These are phyloP conservation scores for Fusarium circinatum DNA, from an alignment of 2,329 filamentous ascomycete genomes.

Conservation along the genomic window DNA sequence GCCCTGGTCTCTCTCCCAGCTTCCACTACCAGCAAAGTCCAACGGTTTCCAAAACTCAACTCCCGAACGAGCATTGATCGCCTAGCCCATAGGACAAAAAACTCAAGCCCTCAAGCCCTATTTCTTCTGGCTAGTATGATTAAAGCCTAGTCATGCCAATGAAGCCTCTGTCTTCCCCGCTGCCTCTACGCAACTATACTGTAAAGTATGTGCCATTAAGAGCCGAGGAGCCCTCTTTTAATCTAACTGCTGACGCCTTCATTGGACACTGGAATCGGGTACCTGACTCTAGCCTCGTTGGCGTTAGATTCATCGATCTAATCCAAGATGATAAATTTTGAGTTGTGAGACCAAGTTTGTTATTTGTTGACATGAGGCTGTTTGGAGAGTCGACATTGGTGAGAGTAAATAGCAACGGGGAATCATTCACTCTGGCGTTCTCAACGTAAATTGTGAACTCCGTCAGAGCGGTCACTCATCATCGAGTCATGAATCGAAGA, in stretches of 20 bases:
- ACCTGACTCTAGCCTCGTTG: constrained; percentile 37
- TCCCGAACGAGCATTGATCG: constrained; percentile 23
- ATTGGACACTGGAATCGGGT: constrained; percentile 30
- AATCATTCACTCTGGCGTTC: neutral
- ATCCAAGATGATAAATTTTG: constrained; percentile 19
- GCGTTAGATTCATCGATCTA: constrained; percentile 31
- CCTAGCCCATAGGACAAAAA: neutral
- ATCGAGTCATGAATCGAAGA: neutral
- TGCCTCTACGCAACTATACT: constrained; percentile 12
- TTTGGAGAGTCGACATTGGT: constrained; percentile 13
- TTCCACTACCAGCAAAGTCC: neutral
- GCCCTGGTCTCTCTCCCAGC: constrained; percentile 1
- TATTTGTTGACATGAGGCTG: constrained; percentile 35
- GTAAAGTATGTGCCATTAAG: neutral
- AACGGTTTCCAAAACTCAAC: constrained; percentile 34
- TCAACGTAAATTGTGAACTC: neutral
- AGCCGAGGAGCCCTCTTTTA: constrained; percentile 30
- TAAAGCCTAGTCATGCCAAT: constrained; percentile 19
- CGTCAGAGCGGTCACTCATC: neutral
- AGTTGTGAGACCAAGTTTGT: constrained; percentile 24
- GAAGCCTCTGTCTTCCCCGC: constrained; percentile 33
- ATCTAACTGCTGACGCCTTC: constrained; percentile 5
- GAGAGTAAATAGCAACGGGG: constrained; percentile 21
- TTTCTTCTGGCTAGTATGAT: constrained; percentile 15
- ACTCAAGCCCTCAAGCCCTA: constrained; percentile 28